Evolutionary conservation across 345 rosid species (phyloP).

Genomic region (Melaleuca quinquenervia): DNA sequence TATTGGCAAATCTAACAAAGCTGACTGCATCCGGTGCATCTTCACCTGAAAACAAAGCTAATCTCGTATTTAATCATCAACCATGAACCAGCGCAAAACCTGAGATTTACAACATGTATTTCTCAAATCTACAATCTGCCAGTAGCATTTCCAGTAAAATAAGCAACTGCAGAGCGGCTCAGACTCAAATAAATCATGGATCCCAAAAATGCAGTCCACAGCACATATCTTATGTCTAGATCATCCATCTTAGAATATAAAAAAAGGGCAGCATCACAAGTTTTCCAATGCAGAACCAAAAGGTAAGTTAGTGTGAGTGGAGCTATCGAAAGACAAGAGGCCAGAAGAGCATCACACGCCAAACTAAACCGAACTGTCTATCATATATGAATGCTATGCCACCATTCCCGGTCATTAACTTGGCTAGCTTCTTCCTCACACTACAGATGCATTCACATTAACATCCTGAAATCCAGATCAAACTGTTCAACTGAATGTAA

Average conservation of each 20-base stretch:
- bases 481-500: neutral
- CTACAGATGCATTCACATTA: neutral
- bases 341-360: neutral
- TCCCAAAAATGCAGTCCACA: neutral
- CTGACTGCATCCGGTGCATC: slow-evolving; percentile 37
- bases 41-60: slow-evolving; percentile 41
- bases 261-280: neutral
- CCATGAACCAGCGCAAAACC: neutral
- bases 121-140: neutral
- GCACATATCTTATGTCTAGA: neutral
- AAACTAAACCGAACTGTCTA: neutral
- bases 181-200: neutral
- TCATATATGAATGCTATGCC: neutral
- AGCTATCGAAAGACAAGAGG: neutral
- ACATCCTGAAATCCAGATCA: neutral
- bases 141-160: neutral
- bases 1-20: slow-evolving; percentile 26
- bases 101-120: neutral
- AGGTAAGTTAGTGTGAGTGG: neutral
- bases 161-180: neutral
- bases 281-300: neutral
- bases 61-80: neutral
- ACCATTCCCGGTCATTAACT: neutral
- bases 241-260: neutral
- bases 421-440: neutral